Evolutionary conservation across 2,329 filamentous ascomycete species (phyloP), one percentile per base, ranked within the genome.

Genomic region (Aspergillus fijiensis): DNA sequence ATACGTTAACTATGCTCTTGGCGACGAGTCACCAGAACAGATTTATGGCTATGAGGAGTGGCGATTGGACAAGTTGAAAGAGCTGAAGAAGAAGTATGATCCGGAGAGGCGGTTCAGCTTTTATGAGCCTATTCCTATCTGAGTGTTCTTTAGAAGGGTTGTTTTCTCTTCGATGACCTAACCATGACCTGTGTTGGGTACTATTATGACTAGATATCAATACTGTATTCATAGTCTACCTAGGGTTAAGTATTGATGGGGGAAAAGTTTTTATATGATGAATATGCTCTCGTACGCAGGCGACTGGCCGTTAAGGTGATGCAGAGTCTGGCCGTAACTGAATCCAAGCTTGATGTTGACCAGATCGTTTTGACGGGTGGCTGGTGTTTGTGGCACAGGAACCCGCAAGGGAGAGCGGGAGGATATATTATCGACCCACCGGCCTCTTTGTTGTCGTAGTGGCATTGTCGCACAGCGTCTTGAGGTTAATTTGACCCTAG

Each of bases 1-100:
- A 0, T 84, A 85, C 59, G 75, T 83, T 55, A 85, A 85, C 69
- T 85, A 84, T 63, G 82, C 81, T 0, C 76, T 76, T 55, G 82
- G 82, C 1, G 72, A 80, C 9, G 82, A 85, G 71, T 67, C 68
- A 1, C 65, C 72, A 0, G 58, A 70, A 52, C 67, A 72, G 2
- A 74, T 77, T 72, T 85, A 86, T 65, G 83, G 83, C 7, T 72
- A 72, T 55, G 83, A 84, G 54, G 55, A 65, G 47, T 84, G 82
- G 81, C 76, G 83, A 14, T 71, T 81, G 64, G 67, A 78, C 55
- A 78, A 75, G 23, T 81, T 74, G 53, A 69, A 65, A 11, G 67
- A 69, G 51, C 70, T 75, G 39, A 72, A 75, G 51, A 67, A 68
- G 55, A 72, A 69, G 56, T 75, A 74, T 16, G 73, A 73, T 14